Evolutionary conservation across 208 protist genomes (phyloP).

Genomic region (Blastocrithidia nonstop): DNA sequence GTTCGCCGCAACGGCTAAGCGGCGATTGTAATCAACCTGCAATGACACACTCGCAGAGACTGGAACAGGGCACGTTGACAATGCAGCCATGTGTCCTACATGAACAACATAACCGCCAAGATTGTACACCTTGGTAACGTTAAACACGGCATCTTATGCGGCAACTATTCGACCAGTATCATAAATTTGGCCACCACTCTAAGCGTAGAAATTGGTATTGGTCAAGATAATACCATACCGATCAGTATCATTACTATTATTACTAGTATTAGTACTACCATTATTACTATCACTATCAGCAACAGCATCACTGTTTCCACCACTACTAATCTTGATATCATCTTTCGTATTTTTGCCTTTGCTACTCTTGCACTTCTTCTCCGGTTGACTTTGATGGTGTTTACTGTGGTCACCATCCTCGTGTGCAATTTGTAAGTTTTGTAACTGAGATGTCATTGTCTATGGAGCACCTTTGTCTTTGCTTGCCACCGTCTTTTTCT

Average conservation of each 20-base stretch:
- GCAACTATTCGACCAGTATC: constrained; percentile 87
- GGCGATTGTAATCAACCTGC: constrained; percentile 84
- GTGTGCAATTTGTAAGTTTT: too few relatives aligned
- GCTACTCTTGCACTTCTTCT: too few relatives aligned
- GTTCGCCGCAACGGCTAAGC: constrained; percentile 80
- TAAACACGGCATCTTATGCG: constrained; percentile 56
- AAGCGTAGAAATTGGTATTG: constrained; percentile 95
- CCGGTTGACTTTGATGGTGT: too few relatives aligned
- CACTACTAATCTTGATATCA: too few relatives aligned
- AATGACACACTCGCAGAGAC: constrained; percentile 45
- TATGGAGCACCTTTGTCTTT: too few relatives aligned
- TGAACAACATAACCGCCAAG: constrained; percentile 95
- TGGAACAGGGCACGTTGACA: constrained; percentile 37
- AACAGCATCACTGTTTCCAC: too few relatives aligned
- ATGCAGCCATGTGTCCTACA: constrained; percentile 81
- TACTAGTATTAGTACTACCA: too few relatives aligned
- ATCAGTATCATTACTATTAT: constrained; percentile 35
- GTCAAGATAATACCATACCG: constrained; percentile 88
- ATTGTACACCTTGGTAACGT: constrained; percentile 86
- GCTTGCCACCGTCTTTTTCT: too few relatives aligned
- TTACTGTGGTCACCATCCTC: too few relatives aligned
- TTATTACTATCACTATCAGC: too few relatives aligned
- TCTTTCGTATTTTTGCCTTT: too few relatives aligned
- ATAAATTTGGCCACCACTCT: constrained; percentile 95
- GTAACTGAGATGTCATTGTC: too few relatives aligned